These are phyloP conservation scores for Suhomyces atakaporum DNA, from an alignment of 1,139 yeast species.

Conservation along the genomic window DNA sequence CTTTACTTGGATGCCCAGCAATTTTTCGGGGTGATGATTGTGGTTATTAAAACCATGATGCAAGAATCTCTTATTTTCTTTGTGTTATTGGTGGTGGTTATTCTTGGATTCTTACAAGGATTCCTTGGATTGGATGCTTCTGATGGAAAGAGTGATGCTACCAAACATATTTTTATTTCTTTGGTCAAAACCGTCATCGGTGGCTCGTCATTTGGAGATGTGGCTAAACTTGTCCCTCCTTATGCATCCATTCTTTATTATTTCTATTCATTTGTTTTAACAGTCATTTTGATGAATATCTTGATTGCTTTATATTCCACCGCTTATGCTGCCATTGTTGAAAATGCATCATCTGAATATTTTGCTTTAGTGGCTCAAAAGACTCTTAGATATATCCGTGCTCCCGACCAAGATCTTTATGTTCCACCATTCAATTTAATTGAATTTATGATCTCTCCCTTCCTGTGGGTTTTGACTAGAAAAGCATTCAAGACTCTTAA, in stretches of 20 bases:
- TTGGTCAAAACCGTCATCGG: conserved; percentile 73
- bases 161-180: conserved; percentile 61
- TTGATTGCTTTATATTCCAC: conserved; percentile 83
- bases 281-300: conserved; percentile 75
- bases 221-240: conserved; percentile 76
- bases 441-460: conserved; percentile 52
- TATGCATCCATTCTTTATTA: conserved; percentile 79
- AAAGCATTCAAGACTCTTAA: conserved; percentile 39
- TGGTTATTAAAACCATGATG: conserved; percentile 83
- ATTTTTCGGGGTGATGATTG: conserved; percentile 88
- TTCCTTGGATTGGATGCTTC: conserved; percentile 85
- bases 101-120: conserved; percentile 83
- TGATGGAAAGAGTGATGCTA: conserved; percentile 80
- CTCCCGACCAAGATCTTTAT: conserved; percentile 84
- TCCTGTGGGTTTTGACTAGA: conserved; percentile 30
- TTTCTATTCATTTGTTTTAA: conserved; percentile 70
- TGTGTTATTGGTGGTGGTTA: conserved; percentile 67
- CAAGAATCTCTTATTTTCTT: conserved; percentile 81
- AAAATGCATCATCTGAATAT: conserved; percentile 81
- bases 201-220: conserved; percentile 69
- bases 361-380: conserved; percentile 84
- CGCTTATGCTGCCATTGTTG: conserved; percentile 80
- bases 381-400: conserved; percentile 79
- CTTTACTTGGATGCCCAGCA: conserved; percentile 76
- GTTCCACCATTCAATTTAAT: conserved; percentile 84